phyloP scores from a whole-genome alignment of 2,329 filamentous ascomycete species.

The Pseudopithomyces chartarum region DNA sequence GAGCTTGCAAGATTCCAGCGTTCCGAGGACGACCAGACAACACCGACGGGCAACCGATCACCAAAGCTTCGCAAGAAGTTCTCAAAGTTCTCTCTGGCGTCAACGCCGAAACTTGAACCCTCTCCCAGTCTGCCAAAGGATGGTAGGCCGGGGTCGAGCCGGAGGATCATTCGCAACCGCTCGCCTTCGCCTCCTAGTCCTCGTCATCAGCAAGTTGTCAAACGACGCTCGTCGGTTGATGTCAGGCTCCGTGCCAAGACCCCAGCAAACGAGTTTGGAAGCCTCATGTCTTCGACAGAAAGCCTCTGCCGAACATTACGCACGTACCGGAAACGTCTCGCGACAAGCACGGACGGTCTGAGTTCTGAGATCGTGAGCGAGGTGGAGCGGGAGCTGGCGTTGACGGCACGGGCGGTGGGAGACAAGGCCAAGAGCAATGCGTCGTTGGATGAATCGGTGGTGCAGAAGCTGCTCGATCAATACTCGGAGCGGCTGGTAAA shows the following conservation, averaged over 20 bases:
- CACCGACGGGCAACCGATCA: conserved; percentile 50
- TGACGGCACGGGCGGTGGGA: conserved; percentile 51
- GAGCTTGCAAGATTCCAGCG: conserved; percentile 80
- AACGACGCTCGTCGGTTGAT: conserved; percentile 56
- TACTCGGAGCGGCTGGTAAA: conserved; percentile 74
- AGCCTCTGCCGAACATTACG: conserved; percentile 62
- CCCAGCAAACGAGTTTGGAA: conserved; percentile 39
- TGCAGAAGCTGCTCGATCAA: conserved; percentile 69
- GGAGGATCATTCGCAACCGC: conserved; percentile 39
- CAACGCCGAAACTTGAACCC: conserved; percentile 52
- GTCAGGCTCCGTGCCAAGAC: conserved; percentile 55
- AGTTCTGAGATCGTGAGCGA: conserved; percentile 55
- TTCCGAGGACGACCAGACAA: conserved; percentile 46
- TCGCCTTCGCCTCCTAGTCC: conserved; percentile 51
- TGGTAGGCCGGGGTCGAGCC: conserved; percentile 21
- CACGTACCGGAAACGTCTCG: conserved; percentile 64
- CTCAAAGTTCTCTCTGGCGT: conserved; percentile 58
- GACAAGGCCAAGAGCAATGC: conserved; percentile 48
- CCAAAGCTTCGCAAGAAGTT: conserved; percentile 60
- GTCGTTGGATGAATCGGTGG: conserved; percentile 48
- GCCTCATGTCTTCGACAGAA: conserved; percentile 53
- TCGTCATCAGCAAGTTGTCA: conserved; percentile 40
- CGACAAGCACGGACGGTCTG: conserved; percentile 53
- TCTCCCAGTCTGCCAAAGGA: conserved; percentile 38
- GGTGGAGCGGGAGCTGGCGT: conserved; percentile 61